These are phyloP conservation scores for Cercospora berteroae DNA, from an alignment of 2,329 filamentous ascomycete species.

Conservation along the genomic window DNA sequence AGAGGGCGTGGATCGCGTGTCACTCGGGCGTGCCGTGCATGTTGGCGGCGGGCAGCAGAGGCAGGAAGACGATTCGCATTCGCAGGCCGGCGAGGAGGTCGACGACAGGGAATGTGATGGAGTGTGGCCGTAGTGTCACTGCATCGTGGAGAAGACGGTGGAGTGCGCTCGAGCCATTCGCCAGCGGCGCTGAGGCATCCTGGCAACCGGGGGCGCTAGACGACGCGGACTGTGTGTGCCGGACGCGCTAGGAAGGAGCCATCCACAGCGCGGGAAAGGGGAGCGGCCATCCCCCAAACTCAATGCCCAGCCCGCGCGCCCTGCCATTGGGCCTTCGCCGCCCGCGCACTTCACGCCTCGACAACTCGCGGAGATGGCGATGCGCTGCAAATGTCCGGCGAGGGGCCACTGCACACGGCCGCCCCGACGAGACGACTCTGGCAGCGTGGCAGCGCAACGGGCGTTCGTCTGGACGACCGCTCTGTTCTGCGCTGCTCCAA, in stretches of 20 bases:
- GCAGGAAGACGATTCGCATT: not conserved
- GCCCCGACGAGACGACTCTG: not conserved
- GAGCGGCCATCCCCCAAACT: not conserved
- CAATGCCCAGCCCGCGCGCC: not conserved
- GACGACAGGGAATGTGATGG: not conserved
- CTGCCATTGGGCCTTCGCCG: not conserved
- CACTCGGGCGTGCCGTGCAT: not conserved
- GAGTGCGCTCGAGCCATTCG: constrained; percentile 1
- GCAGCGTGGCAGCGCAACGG: not conserved
- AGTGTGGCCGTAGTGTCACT: not conserved
- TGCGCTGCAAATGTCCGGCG: not conserved
- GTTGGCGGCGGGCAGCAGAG: not conserved
- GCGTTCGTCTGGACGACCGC: not conserved
- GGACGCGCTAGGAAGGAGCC: not conserved
- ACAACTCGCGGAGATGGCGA: not conserved
- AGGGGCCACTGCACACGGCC: not conserved
- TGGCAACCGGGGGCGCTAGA: not conserved
- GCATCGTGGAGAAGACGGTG: not conserved
- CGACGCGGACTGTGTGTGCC: not conserved
- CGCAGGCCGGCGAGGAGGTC: not conserved
- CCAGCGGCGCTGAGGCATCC: not conserved
- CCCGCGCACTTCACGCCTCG: not conserved
- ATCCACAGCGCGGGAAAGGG: not conserved
- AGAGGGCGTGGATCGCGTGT: not conserved
- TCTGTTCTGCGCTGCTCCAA: not conserved